These are phyloP conservation scores for Starmerella bacillaris DNA, from an alignment of 805 yeast genomes.

Conservation along the genomic window DNA sequence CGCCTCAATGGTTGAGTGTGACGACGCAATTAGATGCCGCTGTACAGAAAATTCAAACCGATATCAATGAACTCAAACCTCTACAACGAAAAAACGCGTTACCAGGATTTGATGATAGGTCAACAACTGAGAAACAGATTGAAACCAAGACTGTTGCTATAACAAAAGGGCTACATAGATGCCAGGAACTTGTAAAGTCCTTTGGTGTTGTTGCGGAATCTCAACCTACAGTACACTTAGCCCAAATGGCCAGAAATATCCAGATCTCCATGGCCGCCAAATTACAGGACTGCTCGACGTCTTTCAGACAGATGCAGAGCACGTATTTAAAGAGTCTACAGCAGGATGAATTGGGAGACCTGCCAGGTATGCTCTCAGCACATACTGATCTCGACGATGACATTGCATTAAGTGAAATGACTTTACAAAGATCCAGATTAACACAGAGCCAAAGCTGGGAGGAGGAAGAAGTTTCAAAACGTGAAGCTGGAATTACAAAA, in stretches of 20 bases:
- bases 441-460: slow-evolving; percentile 19
- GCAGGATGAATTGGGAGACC: slow-evolving; percentile 15
- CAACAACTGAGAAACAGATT: slow-evolving; percentile 55
- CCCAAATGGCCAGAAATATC: slow-evolving; percentile 56
- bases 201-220: slow-evolving; percentile 30
- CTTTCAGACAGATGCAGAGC: slow-evolving; percentile 73
- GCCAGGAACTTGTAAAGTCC: slow-evolving; percentile 59
- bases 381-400: slow-evolving; percentile 21
- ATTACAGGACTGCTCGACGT: slow-evolving; percentile 61
- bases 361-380: slow-evolving; percentile 13
- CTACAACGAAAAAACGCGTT: slow-evolving; percentile 66
- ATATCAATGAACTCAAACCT: slow-evolving; percentile 43
- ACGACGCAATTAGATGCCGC: slow-evolving; percentile 52
- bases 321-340: slow-evolving; percentile 69
- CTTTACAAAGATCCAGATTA: slow-evolving; percentile 21
- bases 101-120: slow-evolving; percentile 75
- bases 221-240: slow-evolving; percentile 32
- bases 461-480: slow-evolving; percentile 32
- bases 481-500: slow-evolving; percentile 79
- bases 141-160: slow-evolving; percentile 60
- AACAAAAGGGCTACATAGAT: slow-evolving; percentile 56
- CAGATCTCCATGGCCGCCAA: slow-evolving; percentile 70
- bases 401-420: slow-evolving; percentile 21
- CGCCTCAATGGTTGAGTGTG: slow-evolving; percentile 64
- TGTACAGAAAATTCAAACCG: slow-evolving; percentile 33